These are phyloP conservation scores for Aurinia saxatilis DNA, from an alignment of 345 rosid species.

Conservation along the genomic window DNA sequence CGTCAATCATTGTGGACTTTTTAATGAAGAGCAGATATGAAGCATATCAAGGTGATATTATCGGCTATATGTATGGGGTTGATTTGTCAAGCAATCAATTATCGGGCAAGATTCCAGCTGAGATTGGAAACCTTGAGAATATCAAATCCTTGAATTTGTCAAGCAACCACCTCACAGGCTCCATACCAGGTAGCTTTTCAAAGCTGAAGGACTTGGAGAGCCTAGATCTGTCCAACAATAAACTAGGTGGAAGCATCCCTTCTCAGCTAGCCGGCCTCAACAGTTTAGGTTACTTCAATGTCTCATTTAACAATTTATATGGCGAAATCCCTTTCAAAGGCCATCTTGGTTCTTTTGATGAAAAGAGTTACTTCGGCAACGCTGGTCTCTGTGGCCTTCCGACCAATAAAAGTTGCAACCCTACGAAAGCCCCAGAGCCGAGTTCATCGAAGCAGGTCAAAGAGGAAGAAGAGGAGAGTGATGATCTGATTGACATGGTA, in stretches of 20 bases:
- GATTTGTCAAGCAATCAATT: slow-evolving; percentile 53
- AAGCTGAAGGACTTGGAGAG: slow-evolving; percentile 35
- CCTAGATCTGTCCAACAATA: slow-evolving; percentile 54
- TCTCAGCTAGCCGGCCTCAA: slow-evolving; percentile 35
- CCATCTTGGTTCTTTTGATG: neutral
- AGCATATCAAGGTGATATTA: slow-evolving; percentile 25
- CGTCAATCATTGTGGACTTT: too few relatives aligned
- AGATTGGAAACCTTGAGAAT: slow-evolving; percentile 38
- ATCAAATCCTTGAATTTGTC: slow-evolving; percentile 40
- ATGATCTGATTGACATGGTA: too few relatives aligned
- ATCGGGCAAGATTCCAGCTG: slow-evolving; percentile 48
- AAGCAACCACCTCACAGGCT: slow-evolving; percentile 44
- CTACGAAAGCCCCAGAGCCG: neutral
- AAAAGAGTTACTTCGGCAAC: neutral
- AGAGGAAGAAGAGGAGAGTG: neutral
- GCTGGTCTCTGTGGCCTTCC: slow-evolving; percentile 5
- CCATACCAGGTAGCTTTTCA: slow-evolving; percentile 45
- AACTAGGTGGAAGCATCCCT: slow-evolving; percentile 51
- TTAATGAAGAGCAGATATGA: slow-evolving; percentile 13
- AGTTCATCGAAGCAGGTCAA: neutral
- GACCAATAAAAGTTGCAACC: slow-evolving; percentile 9
- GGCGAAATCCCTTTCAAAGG: slow-evolving; percentile 52
- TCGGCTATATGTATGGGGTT: slow-evolving; percentile 31
- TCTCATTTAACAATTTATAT: slow-evolving; percentile 52
- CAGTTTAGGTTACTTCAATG: slow-evolving; percentile 42